Conservation (phyloP, 1,284 basidiomycete genomes). For the Hymenochaete sp. region DNA sequence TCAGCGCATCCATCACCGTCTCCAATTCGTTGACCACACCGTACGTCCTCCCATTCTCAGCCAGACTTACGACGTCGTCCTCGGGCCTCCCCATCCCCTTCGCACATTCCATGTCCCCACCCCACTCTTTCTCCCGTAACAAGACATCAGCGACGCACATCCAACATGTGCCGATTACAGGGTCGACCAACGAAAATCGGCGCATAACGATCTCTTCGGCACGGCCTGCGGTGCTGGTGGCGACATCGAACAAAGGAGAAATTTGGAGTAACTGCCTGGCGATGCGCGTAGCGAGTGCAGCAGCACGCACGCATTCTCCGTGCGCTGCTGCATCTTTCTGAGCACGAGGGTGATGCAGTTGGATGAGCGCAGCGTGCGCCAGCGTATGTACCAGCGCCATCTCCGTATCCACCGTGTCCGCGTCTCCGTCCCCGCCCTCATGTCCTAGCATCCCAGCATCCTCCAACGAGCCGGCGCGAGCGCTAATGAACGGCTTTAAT, state of each 20-base stretch:
- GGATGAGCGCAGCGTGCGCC: slow-evolving; percentile 41
- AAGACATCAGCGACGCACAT: slow-evolving; percentile 33
- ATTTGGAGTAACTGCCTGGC: slow-evolving; percentile 40
- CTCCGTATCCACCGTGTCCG: slow-evolving; percentile 34
- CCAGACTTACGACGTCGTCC: no score
- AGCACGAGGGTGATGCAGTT: slow-evolving; percentile 35
- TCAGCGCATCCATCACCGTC: slow-evolving; percentile 20
- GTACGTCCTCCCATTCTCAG: slow-evolving; percentile 9
- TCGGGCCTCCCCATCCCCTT: neutral
- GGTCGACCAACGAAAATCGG: slow-evolving; percentile 36
- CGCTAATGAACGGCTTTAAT: slow-evolving; percentile 18
- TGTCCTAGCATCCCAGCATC: no score
- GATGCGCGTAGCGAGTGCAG: slow-evolving; percentile 35
- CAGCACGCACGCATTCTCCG: slow-evolving; percentile 35
- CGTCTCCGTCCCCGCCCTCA: neutral
- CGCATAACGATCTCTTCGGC: no score
- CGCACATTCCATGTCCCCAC: slow-evolving; percentile 12
- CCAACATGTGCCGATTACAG: slow-evolving; percentile 33
- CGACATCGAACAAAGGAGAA: no score
- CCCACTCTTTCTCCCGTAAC: slow-evolving; percentile 24
- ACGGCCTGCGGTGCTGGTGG: no score
- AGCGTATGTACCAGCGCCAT: slow-evolving; percentile 43
- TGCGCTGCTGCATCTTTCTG: slow-evolving; percentile 27
- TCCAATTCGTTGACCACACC: slow-evolving; percentile 19
- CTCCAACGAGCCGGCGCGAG: no score